These are phyloP conservation scores for Xylaria nigripes DNA, from an alignment of 495 filamentous ascomycete genomes.

Conservation along the genomic window DNA sequence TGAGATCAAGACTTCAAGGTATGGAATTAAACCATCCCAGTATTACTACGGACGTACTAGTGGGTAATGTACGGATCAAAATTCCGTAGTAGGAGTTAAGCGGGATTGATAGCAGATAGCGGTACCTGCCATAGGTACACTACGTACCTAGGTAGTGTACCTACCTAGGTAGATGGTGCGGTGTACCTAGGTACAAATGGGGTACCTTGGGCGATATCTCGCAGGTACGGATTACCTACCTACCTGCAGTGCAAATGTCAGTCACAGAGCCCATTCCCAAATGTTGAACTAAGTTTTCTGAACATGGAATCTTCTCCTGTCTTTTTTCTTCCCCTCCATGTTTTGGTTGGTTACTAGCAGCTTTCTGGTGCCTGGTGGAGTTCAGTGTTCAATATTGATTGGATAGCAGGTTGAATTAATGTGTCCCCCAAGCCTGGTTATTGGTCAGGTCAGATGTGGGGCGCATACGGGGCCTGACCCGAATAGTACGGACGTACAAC, in stretches of 20 bases:
- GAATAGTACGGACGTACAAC: not conserved
- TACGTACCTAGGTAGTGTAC: too few species aligned
- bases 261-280: conserved; percentile 21
- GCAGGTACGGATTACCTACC: not conserved
- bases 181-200: conserved; percentile 7
- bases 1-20: too few species aligned
- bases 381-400: too few species aligned
- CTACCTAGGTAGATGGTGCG: too few species aligned
- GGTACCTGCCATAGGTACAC: too few species aligned
- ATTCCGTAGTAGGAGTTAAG: too few species aligned
- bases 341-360: conserved; percentile 7
- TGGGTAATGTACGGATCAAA: too few species aligned
- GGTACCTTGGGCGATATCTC: not conserved
- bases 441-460: not conserved
- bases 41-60: too few species aligned
- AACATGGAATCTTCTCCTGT: conserved; percentile 4
- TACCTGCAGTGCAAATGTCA: not conserved
- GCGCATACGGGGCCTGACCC: not conserved
- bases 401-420: not conserved
- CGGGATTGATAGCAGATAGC: too few species aligned
- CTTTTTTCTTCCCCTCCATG: conserved; percentile 1
- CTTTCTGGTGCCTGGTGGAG: not conserved
- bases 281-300: conserved; percentile 26
- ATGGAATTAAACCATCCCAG: too few species aligned
- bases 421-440: too few species aligned